Evolutionary conservation across 306 rosid species (phyloP).

Genomic region (Astragalus glycyphyllos): DNA sequence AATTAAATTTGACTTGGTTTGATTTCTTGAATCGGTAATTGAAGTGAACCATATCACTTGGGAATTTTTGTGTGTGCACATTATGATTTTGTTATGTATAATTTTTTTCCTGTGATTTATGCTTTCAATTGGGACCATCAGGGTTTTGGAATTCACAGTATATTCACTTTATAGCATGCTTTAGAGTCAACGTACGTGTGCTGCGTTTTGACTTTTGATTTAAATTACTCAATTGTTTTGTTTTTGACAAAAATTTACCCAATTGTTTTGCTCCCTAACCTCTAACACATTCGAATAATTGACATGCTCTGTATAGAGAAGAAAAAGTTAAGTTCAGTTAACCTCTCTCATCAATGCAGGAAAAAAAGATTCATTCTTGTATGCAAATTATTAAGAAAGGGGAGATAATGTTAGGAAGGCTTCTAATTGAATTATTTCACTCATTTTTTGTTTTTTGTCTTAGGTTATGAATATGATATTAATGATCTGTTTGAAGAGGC

Average conservation of each 20-base stretch:
- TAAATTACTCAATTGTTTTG: too few species aligned
- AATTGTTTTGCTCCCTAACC: not conserved
- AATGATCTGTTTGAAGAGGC: slow-evolving; percentile 72
- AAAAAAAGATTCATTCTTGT: slow-evolving; percentile 4
- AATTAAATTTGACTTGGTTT: slow-evolving; percentile 41
- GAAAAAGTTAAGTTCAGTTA: too few species aligned
- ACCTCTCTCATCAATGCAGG: not conserved
- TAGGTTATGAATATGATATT: slow-evolving; percentile 68
- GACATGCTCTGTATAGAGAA: too few species aligned
- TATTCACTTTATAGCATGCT: not conserved
- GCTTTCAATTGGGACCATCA: slow-evolving; percentile 26
- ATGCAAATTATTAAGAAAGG: slow-evolving; percentile 6
- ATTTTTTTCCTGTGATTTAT: not conserved
- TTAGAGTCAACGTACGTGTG: not conserved
- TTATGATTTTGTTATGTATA: not conserved
- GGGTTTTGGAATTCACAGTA: slow-evolving; percentile 32
- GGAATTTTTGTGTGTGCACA: not conserved
- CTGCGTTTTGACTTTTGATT: slow-evolving; percentile 17
- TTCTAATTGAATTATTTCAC: slow-evolving; percentile 30
- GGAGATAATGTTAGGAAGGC: not conserved
- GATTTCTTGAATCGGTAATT: slow-evolving; percentile 14
- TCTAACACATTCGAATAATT: not conserved
- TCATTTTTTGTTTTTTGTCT: slow-evolving; percentile 1
- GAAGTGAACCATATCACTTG: slow-evolving; percentile 24
- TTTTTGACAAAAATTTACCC: too few species aligned